phyloP scores from a whole-genome alignment of 2,329 filamentous ascomycete species.

The Juglanconis juglandina region DNA sequence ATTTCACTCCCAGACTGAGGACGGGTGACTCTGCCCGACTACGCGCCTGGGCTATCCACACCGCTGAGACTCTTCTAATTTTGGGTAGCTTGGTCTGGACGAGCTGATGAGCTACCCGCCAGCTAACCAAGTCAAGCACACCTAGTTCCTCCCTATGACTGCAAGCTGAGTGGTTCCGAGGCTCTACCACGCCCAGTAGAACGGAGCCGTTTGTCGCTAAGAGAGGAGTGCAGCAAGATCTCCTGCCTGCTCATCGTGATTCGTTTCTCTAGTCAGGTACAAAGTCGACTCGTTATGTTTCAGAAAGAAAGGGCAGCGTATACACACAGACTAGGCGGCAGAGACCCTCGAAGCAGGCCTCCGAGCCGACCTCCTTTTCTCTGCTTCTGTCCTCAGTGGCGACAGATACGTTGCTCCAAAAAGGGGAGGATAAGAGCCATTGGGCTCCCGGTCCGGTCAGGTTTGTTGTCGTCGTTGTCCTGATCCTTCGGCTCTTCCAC shows the following conservation, averaged over 20 bases:
- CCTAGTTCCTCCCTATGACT: neutral
- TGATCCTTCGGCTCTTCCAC: neutral
- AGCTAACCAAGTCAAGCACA: neutral
- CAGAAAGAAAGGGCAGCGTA: neutral
- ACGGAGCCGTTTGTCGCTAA: neutral
- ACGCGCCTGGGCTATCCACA: neutral
- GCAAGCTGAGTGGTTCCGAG: neutral
- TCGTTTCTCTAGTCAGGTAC: neutral
- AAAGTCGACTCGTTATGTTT: neutral
- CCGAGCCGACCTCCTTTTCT: neutral
- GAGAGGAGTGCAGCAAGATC: neutral
- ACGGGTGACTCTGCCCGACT: neutral
- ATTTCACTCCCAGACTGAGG: no score
- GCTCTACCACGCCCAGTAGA: neutral
- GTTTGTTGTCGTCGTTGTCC: neutral
- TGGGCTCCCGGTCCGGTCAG: neutral
- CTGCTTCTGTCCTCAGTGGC: neutral
- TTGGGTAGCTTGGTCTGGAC: neutral
- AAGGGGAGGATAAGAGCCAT: neutral
- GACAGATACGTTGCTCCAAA: neutral
- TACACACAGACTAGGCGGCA: neutral
- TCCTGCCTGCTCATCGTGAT: neutral
- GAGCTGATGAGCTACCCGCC: neutral
- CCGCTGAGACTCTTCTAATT: neutral
- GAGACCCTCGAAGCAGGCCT: neutral